Base-by-base conservation (phyloP, 257 asterid species). In the Gentiana dahurica region DNA sequence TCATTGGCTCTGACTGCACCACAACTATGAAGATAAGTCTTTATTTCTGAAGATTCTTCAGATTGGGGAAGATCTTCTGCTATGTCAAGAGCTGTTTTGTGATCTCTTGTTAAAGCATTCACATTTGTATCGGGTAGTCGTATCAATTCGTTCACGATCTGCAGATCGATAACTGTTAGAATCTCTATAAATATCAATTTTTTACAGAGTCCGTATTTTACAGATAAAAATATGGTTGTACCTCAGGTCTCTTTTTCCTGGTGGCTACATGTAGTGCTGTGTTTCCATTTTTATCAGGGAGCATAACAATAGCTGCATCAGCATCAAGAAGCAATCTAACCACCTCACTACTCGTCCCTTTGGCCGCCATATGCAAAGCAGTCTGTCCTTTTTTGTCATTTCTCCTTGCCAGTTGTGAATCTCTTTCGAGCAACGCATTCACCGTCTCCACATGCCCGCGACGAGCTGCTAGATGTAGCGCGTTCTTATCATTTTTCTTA, bases 331-430 rank as follows among this genome's bases (percentile, higher is more conserved):
- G 70, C 57, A 70, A 65, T 55, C 49, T 65, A 52, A 80, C 84
- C 54, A 74, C 84, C 50, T 68, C 83, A 72, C 74, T 59, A 51
- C 54, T 72, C 11, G 74, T 69, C 49, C 86, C 86, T 66, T 79
- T 79, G 36, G 68, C 86, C 24, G 81, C 86, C 82, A 79, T 79
- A 48, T 79, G 86, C 65, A 79, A 36, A 32, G 86, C 86, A 44
- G 86, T 79, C 70, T 79, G 86, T 41, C 82, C 80, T 65, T 79
- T 79, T 74, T 73, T 79, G 60, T 79, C 86, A 1, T 76, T 79
- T 59, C 82, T 66, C 48, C 82, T 68, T 41, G 82, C 82, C 60
- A 79, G 52, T 53, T 79, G 86, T 8, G 76, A 63, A 65, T 79
- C 86, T 59, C 46, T 73, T 32, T 68, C 78, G 41, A 79, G 86